phyloP scores from a whole-genome alignment of 1,284 basidiomycete species.

The Trametes sp. region DNA sequence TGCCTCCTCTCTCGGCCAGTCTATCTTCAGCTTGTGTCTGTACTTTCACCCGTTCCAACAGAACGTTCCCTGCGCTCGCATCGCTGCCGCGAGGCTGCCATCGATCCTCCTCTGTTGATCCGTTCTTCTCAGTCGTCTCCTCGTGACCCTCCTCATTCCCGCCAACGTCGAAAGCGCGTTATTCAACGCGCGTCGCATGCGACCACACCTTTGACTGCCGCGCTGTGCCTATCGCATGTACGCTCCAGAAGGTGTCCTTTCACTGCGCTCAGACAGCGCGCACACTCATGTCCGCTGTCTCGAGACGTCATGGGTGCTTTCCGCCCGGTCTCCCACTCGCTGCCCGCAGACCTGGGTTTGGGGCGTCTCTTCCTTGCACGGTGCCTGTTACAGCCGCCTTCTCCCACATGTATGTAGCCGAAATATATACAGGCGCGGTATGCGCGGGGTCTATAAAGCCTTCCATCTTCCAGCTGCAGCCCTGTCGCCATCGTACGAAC shows the following conservation, averaged over 20 bases:
- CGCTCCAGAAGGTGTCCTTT: neutral
- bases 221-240: slow-evolving; percentile 6
- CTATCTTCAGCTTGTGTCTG: slow-evolving; percentile 3
- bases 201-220: neutral
- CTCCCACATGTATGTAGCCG: neutral
- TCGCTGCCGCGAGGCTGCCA: slow-evolving; percentile 27
- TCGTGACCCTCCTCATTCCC: slow-evolving; percentile 18
- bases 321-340: slow-evolving; percentile 9
- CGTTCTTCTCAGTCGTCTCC: slow-evolving; percentile 12
- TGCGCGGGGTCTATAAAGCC: neutral
- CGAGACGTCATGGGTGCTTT: slow-evolving; percentile 14
- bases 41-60: slow-evolving; percentile 12
- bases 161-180: slow-evolving; percentile 1
- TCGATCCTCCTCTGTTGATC: slow-evolving; percentile 30
- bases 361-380: slow-evolving; percentile 7
- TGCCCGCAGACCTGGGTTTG: slow-evolving; percentile 11
- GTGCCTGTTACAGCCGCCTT: slow-evolving; percentile 19
- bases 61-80: slow-evolving; percentile 25
- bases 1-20: neutral
- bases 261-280: neutral
- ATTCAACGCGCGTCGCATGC: neutral
- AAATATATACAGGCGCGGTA: slow-evolving; percentile 2
- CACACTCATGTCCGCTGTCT: slow-evolving; percentile 10
- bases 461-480: slow-evolving; percentile 4
- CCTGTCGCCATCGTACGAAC: neutral